These are phyloP conservation scores for Moesziomyces aphidis DNA, from an alignment of 1,284 basidiomycete species.

Conservation along the genomic window DNA sequence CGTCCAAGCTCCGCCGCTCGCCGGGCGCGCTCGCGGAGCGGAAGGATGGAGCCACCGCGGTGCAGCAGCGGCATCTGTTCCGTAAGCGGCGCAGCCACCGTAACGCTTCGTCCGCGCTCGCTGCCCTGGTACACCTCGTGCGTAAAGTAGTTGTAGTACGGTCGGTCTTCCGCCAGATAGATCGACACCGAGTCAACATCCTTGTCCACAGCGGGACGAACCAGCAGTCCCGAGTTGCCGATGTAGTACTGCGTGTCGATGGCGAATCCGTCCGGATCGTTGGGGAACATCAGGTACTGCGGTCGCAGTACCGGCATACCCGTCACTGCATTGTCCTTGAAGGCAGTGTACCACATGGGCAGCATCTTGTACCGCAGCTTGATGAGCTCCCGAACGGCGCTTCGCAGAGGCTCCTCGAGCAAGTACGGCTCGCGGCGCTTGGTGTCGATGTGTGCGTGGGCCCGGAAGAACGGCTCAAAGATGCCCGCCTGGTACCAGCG, in stretches of 20 bases:
- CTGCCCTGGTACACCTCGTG: conserved; percentile 74
- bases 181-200: conserved; percentile 79
- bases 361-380: conserved; percentile 87
- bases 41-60: conserved; percentile 90
- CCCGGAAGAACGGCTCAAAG: conserved; percentile 97
- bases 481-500: conserved; percentile 97
- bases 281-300: conserved; percentile 92
- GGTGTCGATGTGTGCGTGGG: conserved; percentile 97
- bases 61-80: conserved; percentile 83
- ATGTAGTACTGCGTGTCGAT: conserved; percentile 96
- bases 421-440: conserved; percentile 97
- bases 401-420: conserved; percentile 86
- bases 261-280: conserved; percentile 83
- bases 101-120: conserved; percentile 74
- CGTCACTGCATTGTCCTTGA: conserved; percentile 70
- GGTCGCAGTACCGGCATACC: conserved; percentile 71
- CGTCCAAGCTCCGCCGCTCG: conserved; percentile 88
- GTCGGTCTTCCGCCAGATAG: conserved; percentile 90
- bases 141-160: conserved; percentile 93
- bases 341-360: conserved; percentile 96
- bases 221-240: conserved; percentile 86
- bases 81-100: conserved; percentile 73
- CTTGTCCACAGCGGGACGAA: conserved; percentile 87
- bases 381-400: conserved; percentile 82
- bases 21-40: conserved; percentile 86